Base-by-base conservation (phyloP, 2,329 filamentous ascomycete species). In the Neurospora sp. region DNA sequence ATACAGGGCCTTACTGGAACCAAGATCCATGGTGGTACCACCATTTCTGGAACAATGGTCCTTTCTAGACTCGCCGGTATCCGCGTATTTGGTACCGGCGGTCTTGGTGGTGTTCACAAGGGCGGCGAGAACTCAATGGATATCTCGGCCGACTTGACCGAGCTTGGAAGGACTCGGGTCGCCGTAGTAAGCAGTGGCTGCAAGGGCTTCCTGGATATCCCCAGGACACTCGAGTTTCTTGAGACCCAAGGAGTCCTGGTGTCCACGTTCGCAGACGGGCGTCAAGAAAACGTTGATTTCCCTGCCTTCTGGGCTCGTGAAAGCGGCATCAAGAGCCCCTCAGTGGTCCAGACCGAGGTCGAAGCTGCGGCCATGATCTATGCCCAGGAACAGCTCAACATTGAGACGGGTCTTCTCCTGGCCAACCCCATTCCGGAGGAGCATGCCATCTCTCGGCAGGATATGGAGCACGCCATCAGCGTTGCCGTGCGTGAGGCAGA, bases 121-220 rank as follows among this genome's bases (percentile, higher is more conserved):
- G 94, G 92, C 69, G 96, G 89, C 66, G 91, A 97, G 78, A 86
- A 86, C 74, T 92, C 91, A 8, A 91, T 98, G 89, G 96, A 99
- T 78, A 88, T 99, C 72, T 98, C 95, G 71, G 95, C 96, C 52
- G 96, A 99, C 80, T 85, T 99, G 71, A 97, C 92, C 4, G 96
- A 98, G 83, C 87, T 99, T 67, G 94, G 96, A 17, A 87, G 93
- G 70, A 97, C 94, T 8, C 88, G 92, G 11, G 90, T 99, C 68
- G 91, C 94, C 36, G 94, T 99, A 2, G 84, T 99, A 68, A 92
- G 91, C 79, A 93, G 92, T 73, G 96, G 96, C 15, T 96, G 93
- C 82, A 99, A 99, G 82, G 96, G 95, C 72, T 98, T 99, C 79
- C 84, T 99, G 43, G 96, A 99, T 77, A 93, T 97, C 71, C 89